These are phyloP conservation scores for Candida neerlandica DNA, from an alignment of 1,139 yeast genomes.

Conservation along the genomic window DNA sequence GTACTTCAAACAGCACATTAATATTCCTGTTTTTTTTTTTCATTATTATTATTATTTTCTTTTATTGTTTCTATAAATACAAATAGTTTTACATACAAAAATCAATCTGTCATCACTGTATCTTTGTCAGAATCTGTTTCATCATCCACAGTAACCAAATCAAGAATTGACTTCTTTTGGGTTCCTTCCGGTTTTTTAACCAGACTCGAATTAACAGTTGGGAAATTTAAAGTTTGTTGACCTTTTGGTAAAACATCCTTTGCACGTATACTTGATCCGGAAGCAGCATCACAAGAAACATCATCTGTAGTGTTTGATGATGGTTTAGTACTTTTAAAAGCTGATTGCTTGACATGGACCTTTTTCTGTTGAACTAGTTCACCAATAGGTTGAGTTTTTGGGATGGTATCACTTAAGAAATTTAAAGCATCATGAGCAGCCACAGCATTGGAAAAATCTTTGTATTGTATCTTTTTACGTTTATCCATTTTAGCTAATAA, in stretches of 20 bases:
- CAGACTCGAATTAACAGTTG: slow-evolving; percentile 14
- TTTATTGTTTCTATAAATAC: neutral
- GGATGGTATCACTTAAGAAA: slow-evolving; percentile 71
- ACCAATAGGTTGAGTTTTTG: slow-evolving; percentile 59
- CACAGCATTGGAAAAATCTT: slow-evolving; percentile 77
- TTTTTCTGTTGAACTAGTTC: slow-evolving; percentile 51
- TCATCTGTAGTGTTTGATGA: slow-evolving; percentile 7
- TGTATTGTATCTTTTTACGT: slow-evolving; percentile 70
- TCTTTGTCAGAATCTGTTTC: slow-evolving; percentile 18
- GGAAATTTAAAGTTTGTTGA: slow-evolving; percentile 38
- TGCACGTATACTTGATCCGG: slow-evolving; percentile 10
- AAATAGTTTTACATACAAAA: neutral
- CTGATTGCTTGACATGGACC: slow-evolving; percentile 32
- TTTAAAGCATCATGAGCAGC: slow-evolving; percentile 63
- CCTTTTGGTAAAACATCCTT: slow-evolving; percentile 33
- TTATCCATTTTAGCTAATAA: slow-evolving; percentile 68
- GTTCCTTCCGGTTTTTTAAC: slow-evolving; percentile 18
- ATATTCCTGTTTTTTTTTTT: neutral
- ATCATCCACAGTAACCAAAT: slow-evolving; percentile 30
- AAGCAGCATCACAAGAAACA: slow-evolving; percentile 15
- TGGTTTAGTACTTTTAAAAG: neutral
- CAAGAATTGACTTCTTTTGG: slow-evolving; percentile 38
- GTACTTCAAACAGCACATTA: slow-evolving; percentile 21
- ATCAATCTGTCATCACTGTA: slow-evolving; percentile 21
- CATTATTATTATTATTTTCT: neutral